phyloP scores from a whole-genome alignment of 768 basidiomycete genomes.

The Serendipita vermifera region DNA sequence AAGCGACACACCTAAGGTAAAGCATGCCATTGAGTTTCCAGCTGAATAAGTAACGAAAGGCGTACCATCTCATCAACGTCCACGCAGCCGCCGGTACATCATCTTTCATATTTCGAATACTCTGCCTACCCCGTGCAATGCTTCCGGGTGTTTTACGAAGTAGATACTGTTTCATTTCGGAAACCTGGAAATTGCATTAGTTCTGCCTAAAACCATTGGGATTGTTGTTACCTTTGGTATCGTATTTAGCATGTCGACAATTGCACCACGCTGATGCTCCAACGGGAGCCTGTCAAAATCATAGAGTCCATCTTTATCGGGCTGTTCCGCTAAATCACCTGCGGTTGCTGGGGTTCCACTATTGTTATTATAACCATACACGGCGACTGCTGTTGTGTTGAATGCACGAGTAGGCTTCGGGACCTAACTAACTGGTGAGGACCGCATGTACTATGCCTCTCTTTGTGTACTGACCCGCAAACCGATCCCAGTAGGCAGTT shows the following conservation, averaged over 20 bases:
- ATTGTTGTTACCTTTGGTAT: conserved; percentile 35
- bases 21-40: conserved; percentile 1
- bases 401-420: background rate
- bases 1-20: conserved; percentile 45
- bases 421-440: no score
- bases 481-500: conserved; percentile 46
- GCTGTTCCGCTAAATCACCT: background rate
- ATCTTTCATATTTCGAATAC: conserved; percentile 32
- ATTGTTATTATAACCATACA: no score
- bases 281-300: conserved; percentile 40
- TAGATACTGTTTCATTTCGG: conserved; percentile 46
- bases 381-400: no score
- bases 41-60: conserved; percentile 10
- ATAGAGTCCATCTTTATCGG: conserved; percentile 28
- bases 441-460: no score
- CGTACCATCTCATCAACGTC: conserved; percentile 51
- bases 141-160: conserved; percentile 37
- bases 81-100: conserved; percentile 46
- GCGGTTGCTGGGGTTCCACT: no score
- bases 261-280: conserved; percentile 34
- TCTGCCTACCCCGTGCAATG: conserved; percentile 40
- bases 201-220: background rate
- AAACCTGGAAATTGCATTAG: conserved; percentile 26
- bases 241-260: conserved; percentile 32
- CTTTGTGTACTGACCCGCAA: conserved; percentile 41